These are phyloP conservation scores for Globisporangium viniferum DNA, from an alignment of 352 stramenopile species.

Conservation along the genomic window DNA sequence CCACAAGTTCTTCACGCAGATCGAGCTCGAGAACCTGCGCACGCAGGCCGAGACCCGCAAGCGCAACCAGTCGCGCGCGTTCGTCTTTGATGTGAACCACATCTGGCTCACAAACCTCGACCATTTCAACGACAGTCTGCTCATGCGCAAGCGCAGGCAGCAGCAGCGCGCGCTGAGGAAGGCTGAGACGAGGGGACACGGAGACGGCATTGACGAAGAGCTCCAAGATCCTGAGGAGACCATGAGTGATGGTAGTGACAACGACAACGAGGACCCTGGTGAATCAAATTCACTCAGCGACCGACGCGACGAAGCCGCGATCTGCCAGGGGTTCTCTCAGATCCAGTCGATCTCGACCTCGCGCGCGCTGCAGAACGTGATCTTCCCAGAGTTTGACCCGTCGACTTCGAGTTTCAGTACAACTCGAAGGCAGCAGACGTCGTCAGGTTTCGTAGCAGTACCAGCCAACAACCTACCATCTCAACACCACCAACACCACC, in stretches of 20 bases:
- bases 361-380: slow-evolving; percentile 49
- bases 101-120: slow-evolving; percentile 91
- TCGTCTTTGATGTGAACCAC: slow-evolving; percentile 88
- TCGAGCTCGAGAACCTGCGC: slow-evolving; percentile 73
- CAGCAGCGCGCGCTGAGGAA: slow-evolving; percentile 12
- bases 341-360: slow-evolving; percentile 71
- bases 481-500: too few relatives aligned
- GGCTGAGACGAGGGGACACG: background rate
- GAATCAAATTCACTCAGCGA: slow-evolving; percentile 36
- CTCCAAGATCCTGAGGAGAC: background rate
- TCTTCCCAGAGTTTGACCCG: slow-evolving; percentile 25
- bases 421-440: background rate
- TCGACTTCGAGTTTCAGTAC: slow-evolving; percentile 1
- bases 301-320: slow-evolving; percentile 52
- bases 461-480: background rate
- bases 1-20: slow-evolving; percentile 47
- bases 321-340: slow-evolving; percentile 68
- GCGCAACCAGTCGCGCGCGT: slow-evolving; percentile 74
- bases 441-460: background rate
- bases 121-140: slow-evolving; percentile 68
- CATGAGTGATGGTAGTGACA: background rate
- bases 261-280: background rate
- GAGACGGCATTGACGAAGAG: background rate
- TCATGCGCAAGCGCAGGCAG: slow-evolving; percentile 13
- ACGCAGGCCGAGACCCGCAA: slow-evolving; percentile 57